A percentile compares a stretch with the other conserved stretches of the same genome.
phyloP scores from a whole-genome alignment of 768 basidiomycete genomes.

The Saitozyma podzolica region DNA sequence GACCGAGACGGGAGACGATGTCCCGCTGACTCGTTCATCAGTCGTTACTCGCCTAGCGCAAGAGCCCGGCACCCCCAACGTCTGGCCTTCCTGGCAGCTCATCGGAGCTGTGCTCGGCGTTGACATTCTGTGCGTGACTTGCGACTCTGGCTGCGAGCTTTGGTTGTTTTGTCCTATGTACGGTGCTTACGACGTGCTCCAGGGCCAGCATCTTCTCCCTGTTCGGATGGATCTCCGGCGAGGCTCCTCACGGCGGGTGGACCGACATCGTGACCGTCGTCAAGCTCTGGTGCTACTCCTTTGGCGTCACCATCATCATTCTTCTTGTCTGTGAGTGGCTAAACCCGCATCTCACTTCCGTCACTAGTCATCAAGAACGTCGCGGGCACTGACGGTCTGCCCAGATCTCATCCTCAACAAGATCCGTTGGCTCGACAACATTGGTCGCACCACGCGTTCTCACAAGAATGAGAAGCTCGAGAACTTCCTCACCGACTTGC shows the following conservation, averaged over 20 bases:
- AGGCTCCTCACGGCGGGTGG: conserved; percentile 29
- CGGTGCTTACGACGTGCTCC: not conserved
- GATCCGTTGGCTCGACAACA: conserved; percentile 54
- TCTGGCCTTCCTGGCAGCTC: conserved; percentile 56
- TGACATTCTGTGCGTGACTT: conserved; percentile 50
- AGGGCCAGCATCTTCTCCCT: conserved; percentile 54
- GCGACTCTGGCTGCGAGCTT: not conserved
- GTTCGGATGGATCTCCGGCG: conserved; percentile 57
- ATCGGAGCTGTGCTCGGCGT: conserved; percentile 50
- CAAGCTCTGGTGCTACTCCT: conserved; percentile 55
- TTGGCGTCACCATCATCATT: conserved; percentile 54
- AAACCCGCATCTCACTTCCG: not conserved
- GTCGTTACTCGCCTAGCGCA: conserved; percentile 52
- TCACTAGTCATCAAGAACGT: not conserved
- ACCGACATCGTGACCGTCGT: conserved; percentile 56
- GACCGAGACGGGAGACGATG: not conserved
- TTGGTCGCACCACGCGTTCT: conserved; percentile 53
- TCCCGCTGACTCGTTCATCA: conserved; percentile 6
- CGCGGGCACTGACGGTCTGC: not conserved
- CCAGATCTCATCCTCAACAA: conserved; percentile 53
- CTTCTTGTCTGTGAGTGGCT: conserved; percentile 51
- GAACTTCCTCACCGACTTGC: conserved; percentile 55
- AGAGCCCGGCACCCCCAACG: conserved; percentile 46
- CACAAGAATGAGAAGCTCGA: conserved; percentile 53
- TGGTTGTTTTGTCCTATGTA: not conserved